Base-by-base conservation (phyloP, 306 rosid species). In the Pueraria montana region DNA sequence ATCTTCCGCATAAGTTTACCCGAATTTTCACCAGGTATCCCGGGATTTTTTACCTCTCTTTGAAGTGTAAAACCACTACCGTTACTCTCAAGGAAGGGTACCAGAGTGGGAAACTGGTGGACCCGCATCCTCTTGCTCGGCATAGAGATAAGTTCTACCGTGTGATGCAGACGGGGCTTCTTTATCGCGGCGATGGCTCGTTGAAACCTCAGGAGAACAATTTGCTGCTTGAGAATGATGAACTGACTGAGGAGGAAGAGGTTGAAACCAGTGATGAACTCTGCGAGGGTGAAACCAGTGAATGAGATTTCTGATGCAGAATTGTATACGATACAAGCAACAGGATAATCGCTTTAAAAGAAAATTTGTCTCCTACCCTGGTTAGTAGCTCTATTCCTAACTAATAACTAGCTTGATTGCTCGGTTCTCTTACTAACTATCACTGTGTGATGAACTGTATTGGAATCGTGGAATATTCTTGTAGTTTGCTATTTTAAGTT, bases 51-150 rank as follows among this genome's bases (percentile, higher is more conserved):
- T 96, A 93, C 80, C 91, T 96, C 45, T 96, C 97, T 0, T 79
- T 93, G 88, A 96, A 96, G 88, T 96, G 99, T 82, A 96, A 96
- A 76, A 96, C 97, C 0, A 93, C 97, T 0, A 96, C 97, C 1
- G 89, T 93, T 59, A 81, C 96, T 49, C 87, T 93, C 8, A 85
- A 88, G 77, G 99, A 96, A 87, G 97, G 94, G 26, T 93, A 91
- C 86, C 88, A 83, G 5, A 87, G 97, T 59, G 99, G 97, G 11
- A 92, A 91, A 49, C 71, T 96, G 7, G 90, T 96, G 68, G 87
- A 94, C 27, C 91, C 93, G 1, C 97, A 92, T 82, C 99, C 97
- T 17, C 89, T 96, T 77, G 87, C 87, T 6, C 88, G 71, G 18
- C 86, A 87, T 32, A 87, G 96, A 55, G 92, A 90, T 66, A 96